Conservation (phyloP, 495 filamentous ascomycete species). For the Talaromyces wortmannii region DNA sequence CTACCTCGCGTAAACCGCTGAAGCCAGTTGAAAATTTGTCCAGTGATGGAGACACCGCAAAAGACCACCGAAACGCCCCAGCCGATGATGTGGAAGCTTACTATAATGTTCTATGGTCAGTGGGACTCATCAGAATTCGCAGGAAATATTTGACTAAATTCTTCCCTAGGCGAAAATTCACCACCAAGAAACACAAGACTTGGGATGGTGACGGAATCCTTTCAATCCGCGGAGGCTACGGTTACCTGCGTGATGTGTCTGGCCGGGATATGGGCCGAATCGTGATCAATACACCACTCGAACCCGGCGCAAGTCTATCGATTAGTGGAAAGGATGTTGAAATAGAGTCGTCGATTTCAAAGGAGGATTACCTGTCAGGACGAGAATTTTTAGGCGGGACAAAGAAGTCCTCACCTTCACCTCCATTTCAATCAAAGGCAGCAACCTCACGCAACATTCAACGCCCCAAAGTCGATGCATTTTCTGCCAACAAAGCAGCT, state of each 20-base stretch:
- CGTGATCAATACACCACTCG: conserved; percentile 45
- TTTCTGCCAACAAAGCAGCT: not conserved
- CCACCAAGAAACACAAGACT: conserved; percentile 75
- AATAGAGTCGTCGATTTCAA: conserved; percentile 58
- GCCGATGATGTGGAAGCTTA: conserved; percentile 34
- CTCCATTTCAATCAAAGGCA: conserved; percentile 1
- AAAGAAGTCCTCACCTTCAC: conserved; percentile 13
- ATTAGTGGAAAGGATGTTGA: conserved; percentile 71
- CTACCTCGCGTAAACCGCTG: conserved; percentile 19
- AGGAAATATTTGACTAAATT: not conserved
- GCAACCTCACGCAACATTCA: not conserved
- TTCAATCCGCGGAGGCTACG: conserved; percentile 48
- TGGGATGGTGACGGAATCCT: conserved; percentile 83
- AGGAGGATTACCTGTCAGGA: conserved; percentile 56
- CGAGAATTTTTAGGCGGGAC: conserved; percentile 35
- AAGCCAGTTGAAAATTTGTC: conserved; percentile 21
- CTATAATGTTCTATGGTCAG: conserved; percentile 64
- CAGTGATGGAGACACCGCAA: conserved; percentile 2
- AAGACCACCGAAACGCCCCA: conserved; percentile 1
- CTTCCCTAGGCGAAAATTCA: conserved; percentile 59
- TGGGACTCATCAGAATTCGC: not conserved
- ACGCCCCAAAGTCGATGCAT: not conserved
- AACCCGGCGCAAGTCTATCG: conserved; percentile 56
- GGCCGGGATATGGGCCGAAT: conserved; percentile 63
- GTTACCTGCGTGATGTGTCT: conserved; percentile 54